Evolutionary conservation across 192 early-diverging fungal genomes (phyloP).

Genomic region (Podochytrium sp.): DNA sequence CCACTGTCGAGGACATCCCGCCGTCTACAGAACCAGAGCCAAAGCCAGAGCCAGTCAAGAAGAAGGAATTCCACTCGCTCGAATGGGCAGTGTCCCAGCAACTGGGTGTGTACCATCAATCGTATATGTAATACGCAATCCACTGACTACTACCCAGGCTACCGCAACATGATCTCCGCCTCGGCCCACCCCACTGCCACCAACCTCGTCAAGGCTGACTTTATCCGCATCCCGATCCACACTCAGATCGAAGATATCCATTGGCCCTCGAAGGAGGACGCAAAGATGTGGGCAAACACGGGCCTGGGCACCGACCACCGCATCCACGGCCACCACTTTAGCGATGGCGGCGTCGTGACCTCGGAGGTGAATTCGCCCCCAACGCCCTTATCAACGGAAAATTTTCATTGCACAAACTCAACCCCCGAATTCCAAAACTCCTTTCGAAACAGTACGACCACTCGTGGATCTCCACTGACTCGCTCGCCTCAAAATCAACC

Average conservation of each 20-base stretch:
- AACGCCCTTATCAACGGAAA: too few species aligned
- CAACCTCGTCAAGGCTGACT: slow-evolving; percentile 23
- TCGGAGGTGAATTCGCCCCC: slow-evolving; percentile 11
- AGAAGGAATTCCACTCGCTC: slow-evolving; percentile 15
- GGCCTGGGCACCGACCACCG: slow-evolving; percentile 21
- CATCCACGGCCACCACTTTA: slow-evolving; percentile 3
- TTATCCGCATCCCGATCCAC: slow-evolving; percentile 49
- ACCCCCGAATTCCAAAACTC: too few species aligned
- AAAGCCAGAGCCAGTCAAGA: not conserved
- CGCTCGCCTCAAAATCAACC: too few species aligned
- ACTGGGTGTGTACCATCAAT: slow-evolving; percentile 16
- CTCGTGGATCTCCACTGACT: too few species aligned
- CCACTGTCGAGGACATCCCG: not conserved
- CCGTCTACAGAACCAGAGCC: not conserved
- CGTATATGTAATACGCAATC: not conserved
- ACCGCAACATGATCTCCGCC: slow-evolving; percentile 28
- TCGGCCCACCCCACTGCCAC: slow-evolving; percentile 20
- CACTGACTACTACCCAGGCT: not conserved
- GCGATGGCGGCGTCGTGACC: slow-evolving; percentile 13
- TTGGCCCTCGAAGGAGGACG: slow-evolving; percentile 43
- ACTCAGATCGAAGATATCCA: slow-evolving; percentile 57
- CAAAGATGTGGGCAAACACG: not conserved
- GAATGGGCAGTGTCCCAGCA: slow-evolving; percentile 18
- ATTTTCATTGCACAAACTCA: too few species aligned
- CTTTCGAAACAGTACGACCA: too few species aligned